A percentile compares a stretch with the other conserved stretches of the same genome.
Evolutionary conservation across 2,329 filamentous ascomycete genomes (phyloP).

Genomic region (Ophiostoma triangulosporum): DNA sequence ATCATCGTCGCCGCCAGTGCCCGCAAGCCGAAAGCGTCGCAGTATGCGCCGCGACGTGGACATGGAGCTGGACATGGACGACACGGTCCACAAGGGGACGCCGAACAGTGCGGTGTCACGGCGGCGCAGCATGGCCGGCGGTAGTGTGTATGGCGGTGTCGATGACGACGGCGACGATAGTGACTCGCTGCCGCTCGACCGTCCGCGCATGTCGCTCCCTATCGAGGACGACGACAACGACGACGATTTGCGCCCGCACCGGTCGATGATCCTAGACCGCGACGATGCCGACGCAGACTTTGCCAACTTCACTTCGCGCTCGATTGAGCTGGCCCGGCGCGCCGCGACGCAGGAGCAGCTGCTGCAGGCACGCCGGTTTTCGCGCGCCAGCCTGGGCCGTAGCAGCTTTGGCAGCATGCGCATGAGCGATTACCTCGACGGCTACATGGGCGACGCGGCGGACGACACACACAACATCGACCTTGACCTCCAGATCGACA

Average conservation of each 20-base stretch:
- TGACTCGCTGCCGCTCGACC: conserved; percentile 34
- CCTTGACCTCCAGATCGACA: conserved; percentile 18
- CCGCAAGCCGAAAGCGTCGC: neutral
- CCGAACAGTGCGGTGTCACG: neutral
- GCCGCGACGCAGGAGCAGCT: conserved; percentile 28
- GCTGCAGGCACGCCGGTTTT: conserved; percentile 28
- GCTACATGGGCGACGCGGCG: conserved; percentile 16
- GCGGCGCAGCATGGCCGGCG: neutral
- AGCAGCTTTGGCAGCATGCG: conserved; percentile 39
- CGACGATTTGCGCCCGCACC: conserved; percentile 38
- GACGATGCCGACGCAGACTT: conserved; percentile 32
- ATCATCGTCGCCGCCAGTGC: neutral
- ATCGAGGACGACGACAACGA: conserved; percentile 35
- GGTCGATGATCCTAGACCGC: conserved; percentile 39
- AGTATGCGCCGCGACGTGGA: neutral
- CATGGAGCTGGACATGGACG: conserved; percentile 5
- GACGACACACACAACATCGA: conserved; percentile 27
- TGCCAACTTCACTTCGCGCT: conserved; percentile 39
- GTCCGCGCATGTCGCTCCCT: conserved; percentile 42
- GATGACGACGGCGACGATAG: conserved; percentile 36
- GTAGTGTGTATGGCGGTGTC: conserved; percentile 15
- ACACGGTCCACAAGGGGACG: neutral
- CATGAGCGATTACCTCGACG: conserved; percentile 37
- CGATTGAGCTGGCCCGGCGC: conserved; percentile 45
- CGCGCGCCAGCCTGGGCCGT: conserved; percentile 39